A percentile compares a stretch with the other conserved stretches of the same genome.
These are phyloP conservation scores for Cymbopogon flexuosus DNA, from an alignment of 202 grass and related monocot genomes.

Conservation along the genomic window DNA sequence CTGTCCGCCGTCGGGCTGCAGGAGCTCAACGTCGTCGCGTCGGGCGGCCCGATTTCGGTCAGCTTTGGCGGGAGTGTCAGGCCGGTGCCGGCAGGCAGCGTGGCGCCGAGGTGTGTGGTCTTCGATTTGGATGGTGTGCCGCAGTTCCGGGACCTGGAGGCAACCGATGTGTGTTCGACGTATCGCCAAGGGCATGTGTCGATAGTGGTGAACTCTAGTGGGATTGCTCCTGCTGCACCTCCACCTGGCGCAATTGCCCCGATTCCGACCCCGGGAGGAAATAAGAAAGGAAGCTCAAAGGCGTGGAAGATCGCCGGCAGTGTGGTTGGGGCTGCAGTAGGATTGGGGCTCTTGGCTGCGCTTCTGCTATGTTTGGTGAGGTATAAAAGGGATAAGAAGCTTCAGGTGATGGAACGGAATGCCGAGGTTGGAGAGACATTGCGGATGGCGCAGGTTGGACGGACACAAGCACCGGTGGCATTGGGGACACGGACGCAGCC, in stretches of 20 bases:
- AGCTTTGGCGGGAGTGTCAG: constrained; percentile 39
- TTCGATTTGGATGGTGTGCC: constrained; percentile 54
- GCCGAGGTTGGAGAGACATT: constrained; percentile 59
- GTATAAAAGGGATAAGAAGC: constrained; percentile 44
- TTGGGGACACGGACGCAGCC: constrained; percentile 56
- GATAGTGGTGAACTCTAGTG: constrained; percentile 61
- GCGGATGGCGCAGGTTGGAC: constrained; percentile 61
- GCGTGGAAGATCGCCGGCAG: constrained; percentile 59
- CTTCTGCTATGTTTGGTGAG: constrained; percentile 44
- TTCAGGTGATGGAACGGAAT: constrained; percentile 60
- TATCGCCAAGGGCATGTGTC: constrained; percentile 66
- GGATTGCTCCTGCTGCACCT: constrained; percentile 38
- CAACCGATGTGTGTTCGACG: constrained; percentile 37
- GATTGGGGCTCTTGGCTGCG: constrained; percentile 44
- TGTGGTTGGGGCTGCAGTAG: constrained; percentile 40
- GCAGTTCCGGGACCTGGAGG: constrained; percentile 49
- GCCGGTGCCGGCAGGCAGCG: constrained; percentile 8
- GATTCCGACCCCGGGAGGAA: neutral
- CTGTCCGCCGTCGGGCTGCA: constrained; percentile 45
- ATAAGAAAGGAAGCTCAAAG: constrained; percentile 32
- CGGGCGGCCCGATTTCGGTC: constrained; percentile 37
- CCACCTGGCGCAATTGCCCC: constrained; percentile 7
- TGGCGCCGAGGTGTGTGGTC: constrained; percentile 51
- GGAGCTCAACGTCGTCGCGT: constrained; percentile 45
- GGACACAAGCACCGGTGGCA: constrained; percentile 57